These are phyloP conservation scores for Colletotrichum sp. DNA, from an alignment of 2,329 filamentous ascomycete species.

Conservation along the genomic window DNA sequence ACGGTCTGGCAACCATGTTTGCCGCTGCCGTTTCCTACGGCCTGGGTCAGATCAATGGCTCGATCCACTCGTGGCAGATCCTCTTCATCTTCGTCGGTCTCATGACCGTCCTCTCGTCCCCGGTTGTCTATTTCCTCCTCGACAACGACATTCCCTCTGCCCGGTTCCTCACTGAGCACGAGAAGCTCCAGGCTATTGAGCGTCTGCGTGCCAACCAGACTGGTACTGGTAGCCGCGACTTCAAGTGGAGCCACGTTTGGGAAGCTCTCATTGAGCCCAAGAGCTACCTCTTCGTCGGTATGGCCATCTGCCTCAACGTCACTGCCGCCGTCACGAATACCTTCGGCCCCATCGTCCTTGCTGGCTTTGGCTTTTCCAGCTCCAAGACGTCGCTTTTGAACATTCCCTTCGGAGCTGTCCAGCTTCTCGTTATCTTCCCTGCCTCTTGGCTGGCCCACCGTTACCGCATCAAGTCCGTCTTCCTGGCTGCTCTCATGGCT, in stretches of 20 bases:
- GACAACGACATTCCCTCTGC: conserved; percentile 63
- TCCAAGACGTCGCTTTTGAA: conserved; percentile 65
- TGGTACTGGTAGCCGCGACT: conserved; percentile 73
- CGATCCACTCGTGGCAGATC: conserved; percentile 43
- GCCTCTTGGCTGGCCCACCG: conserved; percentile 63
- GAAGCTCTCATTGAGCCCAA: conserved; percentile 54
- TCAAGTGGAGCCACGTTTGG: conserved; percentile 69
- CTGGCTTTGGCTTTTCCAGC: conserved; percentile 64
- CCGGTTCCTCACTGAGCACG: conserved; percentile 65
- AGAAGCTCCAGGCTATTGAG: conserved; percentile 72
- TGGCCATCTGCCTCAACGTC: conserved; percentile 68
- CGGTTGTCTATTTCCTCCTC: conserved; percentile 63
- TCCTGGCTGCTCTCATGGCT: conserved; percentile 58
- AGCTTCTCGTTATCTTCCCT: conserved; percentile 63
- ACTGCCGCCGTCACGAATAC: conserved; percentile 67
- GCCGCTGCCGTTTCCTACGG: conserved; percentile 62
- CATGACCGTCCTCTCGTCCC: conserved; percentile 62
- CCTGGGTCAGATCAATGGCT: conserved; percentile 54
- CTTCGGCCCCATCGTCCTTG: conserved; percentile 69
- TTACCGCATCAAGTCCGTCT: conserved; percentile 59
- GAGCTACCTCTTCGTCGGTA: conserved; percentile 64
- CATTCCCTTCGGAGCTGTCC: conserved; percentile 70
- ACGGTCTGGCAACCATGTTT: conserved; percentile 61
- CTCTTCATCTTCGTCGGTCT: conserved; percentile 68
- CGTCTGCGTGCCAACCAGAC: conserved; percentile 77